Base-by-base conservation (phyloP, 352 stramenopile genomes). In the Saprolegnia diclina region DNA sequence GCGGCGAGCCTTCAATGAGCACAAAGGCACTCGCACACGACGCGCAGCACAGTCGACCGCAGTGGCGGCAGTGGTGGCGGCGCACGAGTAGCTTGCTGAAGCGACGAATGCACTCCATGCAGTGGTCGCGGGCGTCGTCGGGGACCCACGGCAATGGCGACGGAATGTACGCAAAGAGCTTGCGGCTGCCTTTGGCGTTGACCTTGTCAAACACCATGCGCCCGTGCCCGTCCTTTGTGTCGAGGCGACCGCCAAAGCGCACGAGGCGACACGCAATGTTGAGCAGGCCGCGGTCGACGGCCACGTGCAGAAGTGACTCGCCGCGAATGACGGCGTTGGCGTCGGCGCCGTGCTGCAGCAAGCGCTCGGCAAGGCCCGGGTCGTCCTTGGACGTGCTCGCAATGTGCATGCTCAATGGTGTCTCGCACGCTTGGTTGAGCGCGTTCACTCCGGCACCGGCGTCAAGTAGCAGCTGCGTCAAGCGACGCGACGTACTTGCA, bases 181-280 rank as follows among this genome's bases (percentile, higher is more conserved):
- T 78, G 64, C 80, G 77, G 16, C 85, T 69, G 29, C 78, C 65
- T 18, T 35, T 44, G 32, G 61, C 63, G 42, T 83, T 75, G 55
- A 87, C 78, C 64, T 89, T 89, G 66, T 89, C 81, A 59, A 89
- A 89, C 5, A 89, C 81, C 29, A 75, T 87, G 67, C 82, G 81
- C 37, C 77, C 79, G 0, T 73, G 70, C 45, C 87, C 79, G 63
- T 89, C 81, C 59, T 87, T 87, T 9, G 79, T 54, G 56, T 89
- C 80, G 0, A 89, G 65, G 5, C 80, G 73, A 19, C 79, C 81
- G 22, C 79, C 79, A 37, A 85, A 73, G 45, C 79, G 79, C 56
- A 89, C 79, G 1, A 89, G 77, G 0, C 78, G 76, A 24, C 66
- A 74, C 3, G 81, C 81, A 35, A 89, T 76, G 65, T 87, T 76